phyloP scores from a whole-genome alignment of 2,329 filamentous ascomycete genomes.

The Colletotrichum acutatum region DNA sequence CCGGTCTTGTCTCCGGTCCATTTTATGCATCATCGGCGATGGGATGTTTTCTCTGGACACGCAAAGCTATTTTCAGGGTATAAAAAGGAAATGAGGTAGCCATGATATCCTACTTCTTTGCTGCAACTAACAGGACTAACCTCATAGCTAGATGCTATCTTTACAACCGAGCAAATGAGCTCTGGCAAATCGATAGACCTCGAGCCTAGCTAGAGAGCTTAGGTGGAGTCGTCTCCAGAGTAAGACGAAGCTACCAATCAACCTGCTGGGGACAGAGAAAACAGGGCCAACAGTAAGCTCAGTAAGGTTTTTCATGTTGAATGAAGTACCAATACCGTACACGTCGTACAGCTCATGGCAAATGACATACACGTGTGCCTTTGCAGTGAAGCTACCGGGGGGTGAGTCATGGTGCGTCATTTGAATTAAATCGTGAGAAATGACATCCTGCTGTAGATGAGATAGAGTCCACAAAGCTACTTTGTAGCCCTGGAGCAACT shows the following conservation, averaged over 20 bases:
- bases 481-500: neutral
- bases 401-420: constrained; percentile 27
- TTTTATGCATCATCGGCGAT: neutral
- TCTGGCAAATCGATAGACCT: neutral
- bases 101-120: neutral
- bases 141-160: neutral
- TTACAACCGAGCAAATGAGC: neutral
- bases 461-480: neutral
- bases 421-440: neutral
- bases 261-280: neutral
- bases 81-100: neutral
- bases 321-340: too few species aligned
- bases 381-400: neutral
- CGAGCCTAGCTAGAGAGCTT: constrained; percentile 13
- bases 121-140: neutral
- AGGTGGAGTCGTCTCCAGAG: constrained; percentile 6
- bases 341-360: neutral
- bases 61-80: constrained; percentile 2
- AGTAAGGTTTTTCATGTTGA: neutral
- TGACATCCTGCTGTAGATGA: neutral
- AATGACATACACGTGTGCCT: neutral
- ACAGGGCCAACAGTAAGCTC: constrained; percentile 21
- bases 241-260: constrained; percentile 18
- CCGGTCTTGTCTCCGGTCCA: neutral
- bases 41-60: neutral